Percentiles rank a stretch among this genome's conserved stretches.
Conservation (phyloP, 495 filamentous ascomycete genomes). For the Penicillium salamii region DNA sequence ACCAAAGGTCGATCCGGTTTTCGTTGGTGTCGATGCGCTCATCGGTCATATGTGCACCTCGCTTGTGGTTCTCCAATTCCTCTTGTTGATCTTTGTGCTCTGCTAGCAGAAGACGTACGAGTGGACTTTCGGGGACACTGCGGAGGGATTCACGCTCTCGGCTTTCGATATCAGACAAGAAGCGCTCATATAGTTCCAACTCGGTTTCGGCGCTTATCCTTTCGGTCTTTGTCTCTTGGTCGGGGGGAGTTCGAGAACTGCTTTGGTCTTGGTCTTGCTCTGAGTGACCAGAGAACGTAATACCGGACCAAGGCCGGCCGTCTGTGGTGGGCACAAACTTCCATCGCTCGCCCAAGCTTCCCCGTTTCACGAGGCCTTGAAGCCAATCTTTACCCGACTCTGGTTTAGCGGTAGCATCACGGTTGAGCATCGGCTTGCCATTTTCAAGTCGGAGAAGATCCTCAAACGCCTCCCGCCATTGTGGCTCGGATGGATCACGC, state of each 20-base stretch:
- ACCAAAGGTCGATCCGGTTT: slow-evolving; percentile 32
- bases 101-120: slow-evolving; percentile 33
- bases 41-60: neutral
- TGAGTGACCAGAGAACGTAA: slow-evolving; percentile 18
- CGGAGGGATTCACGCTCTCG: slow-evolving; percentile 31
- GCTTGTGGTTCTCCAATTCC: slow-evolving; percentile 1
- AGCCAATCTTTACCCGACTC: slow-evolving; percentile 39
- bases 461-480: slow-evolving; percentile 56
- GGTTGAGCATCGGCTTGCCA: slow-evolving; percentile 45
- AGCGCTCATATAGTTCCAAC: slow-evolving; percentile 44
- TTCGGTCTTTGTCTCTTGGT: slow-evolving; percentile 7
- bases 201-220: slow-evolving; percentile 31
- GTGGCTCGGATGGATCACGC: slow-evolving; percentile 33
- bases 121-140: slow-evolving; percentile 27
- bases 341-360: slow-evolving; percentile 39
- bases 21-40: slow-evolving; percentile 25
- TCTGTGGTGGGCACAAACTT: slow-evolving; percentile 25
- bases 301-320: slow-evolving; percentile 22
- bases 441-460: slow-evolving; percentile 51
- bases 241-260: neutral
- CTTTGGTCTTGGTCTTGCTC: slow-evolving; percentile 3
- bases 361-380: slow-evolving; percentile 33
- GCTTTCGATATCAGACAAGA: slow-evolving; percentile 39
- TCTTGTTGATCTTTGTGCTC: slow-evolving; percentile 25
- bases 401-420: slow-evolving; percentile 15